Base-by-base conservation (phyloP, 108 stramenopile species). In the Nitzschia putrida region DNA sequence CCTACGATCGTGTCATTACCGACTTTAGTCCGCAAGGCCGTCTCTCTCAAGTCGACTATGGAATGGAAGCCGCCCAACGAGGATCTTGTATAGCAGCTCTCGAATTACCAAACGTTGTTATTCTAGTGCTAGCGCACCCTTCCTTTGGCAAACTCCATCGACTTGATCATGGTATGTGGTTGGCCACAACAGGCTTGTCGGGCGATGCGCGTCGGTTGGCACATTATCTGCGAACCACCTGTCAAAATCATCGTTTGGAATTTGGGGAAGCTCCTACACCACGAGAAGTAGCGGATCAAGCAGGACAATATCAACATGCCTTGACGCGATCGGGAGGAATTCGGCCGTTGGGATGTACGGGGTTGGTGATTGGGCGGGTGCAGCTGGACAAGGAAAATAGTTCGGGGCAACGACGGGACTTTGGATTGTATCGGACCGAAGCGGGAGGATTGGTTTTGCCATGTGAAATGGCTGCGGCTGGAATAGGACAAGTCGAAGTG, bases 1-100 rank as follows among this genome's bases (percentile, higher is more conserved):
- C 68, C n/a, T 92, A 89, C 53, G 91, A 92, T 73, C 80, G 88
- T 42, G 76, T 73, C 75, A 88, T 92, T 50, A 86, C 88, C 55
- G 85, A 85, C 47, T 92, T 92, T 65, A 63, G 71, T 39, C 72
- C 77, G 43, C 74, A 80, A 3, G 91, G 91, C 18, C 76, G 86
- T 29, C 65, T 92, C n/a, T 59, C 74, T 22, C 91, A 89, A 64
- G 78, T 92, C 8, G 88, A 89, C 57, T 92, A 92, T 69, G 83
- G 88, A 29, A 67, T 81, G 60, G 80, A 84, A 40, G 91, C 91
- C 23, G 69, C 86, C 11, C 44, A 64, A 20, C 73, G 84, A 29
- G 76, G 87, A 44, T 70, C 69, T 13, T 53, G 73, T 29, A 52
- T 71, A 14, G 73, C 29, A 14, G 64, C 79, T 51, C 6, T 16